phyloP scores from a whole-genome alignment of 2,329 filamentous ascomycete species.

The Fusarium ramigenum region DNA sequence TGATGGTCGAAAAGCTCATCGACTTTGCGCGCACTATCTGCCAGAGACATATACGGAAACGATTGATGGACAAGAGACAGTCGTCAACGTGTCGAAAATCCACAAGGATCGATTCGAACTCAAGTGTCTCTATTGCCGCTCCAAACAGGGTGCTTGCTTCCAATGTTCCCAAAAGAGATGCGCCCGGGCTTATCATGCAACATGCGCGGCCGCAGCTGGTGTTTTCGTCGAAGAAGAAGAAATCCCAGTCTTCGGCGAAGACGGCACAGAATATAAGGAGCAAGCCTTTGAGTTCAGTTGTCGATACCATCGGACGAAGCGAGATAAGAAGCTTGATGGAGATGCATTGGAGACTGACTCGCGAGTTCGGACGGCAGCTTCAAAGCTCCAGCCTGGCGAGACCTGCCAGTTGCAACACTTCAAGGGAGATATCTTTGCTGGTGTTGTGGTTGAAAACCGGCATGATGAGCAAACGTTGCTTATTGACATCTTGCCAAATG shows the following conservation, averaged over 20 bases:
- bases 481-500: constrained; percentile 84
- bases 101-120: constrained; percentile 88
- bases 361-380: constrained; percentile 74
- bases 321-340: constrained; percentile 77
- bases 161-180: constrained; percentile 97
- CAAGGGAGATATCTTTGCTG: constrained; percentile 89
- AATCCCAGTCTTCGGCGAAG: constrained; percentile 86
- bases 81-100: constrained; percentile 83
- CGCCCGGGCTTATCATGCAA: constrained; percentile 91
- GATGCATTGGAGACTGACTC: constrained; percentile 75
- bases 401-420: constrained; percentile 88
- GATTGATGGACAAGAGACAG: constrained; percentile 74
- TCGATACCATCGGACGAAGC: constrained; percentile 90
- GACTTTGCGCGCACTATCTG: constrained; percentile 88
- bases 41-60: constrained; percentile 89
- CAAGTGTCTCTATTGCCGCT: constrained; percentile 94
- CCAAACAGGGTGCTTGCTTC: constrained; percentile 94
- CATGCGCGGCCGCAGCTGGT: constrained; percentile 90
- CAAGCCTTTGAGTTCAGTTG: constrained; percentile 94
- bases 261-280: constrained; percentile 91
- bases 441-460: constrained; percentile 85
- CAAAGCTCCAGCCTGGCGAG: constrained; percentile 74
- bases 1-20: constrained; percentile 86
- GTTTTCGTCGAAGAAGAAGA: constrained; percentile 90
- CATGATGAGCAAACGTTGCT: constrained; percentile 78